Evolutionary conservation across 164 flowering plant genomes (phyloP).

Genomic region (Dillenia suffruticosa): DNA sequence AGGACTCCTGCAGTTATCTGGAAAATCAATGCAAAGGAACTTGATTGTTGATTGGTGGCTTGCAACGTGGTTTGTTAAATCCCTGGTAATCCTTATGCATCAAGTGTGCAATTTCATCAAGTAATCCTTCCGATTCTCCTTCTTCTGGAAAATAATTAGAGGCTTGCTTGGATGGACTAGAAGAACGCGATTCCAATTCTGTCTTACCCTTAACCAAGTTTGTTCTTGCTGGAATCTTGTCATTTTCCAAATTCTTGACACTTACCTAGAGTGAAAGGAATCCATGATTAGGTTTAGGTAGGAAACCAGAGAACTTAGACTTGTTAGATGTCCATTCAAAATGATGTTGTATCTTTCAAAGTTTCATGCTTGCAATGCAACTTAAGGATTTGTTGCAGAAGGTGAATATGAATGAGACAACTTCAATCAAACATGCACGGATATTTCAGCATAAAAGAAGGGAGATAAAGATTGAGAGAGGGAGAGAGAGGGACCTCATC

Average conservation of each 20-base stretch:
- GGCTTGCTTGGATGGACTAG: constrained; percentile 2
- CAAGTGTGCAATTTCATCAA: constrained; percentile 36
- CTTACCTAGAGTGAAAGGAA: constrained; percentile 3
- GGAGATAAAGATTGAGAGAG: constrained; percentile 12
- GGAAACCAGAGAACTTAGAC: not conserved
- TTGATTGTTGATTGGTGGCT: constrained; percentile 47
- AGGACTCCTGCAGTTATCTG: not conserved
- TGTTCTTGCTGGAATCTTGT: constrained; percentile 6
- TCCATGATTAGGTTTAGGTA: not conserved
- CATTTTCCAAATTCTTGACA: constrained; percentile 8
- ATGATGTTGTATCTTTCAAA: too few relatives aligned
- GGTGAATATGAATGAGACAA: not conserved
- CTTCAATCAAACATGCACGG: not conserved
- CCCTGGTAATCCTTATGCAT: constrained; percentile 47
- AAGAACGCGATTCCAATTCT: constrained; percentile 3
- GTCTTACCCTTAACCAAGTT: not conserved
- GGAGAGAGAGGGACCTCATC: constrained; percentile 31
- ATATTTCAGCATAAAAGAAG: not conserved
- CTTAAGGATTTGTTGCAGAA: not conserved
- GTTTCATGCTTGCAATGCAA: too few relatives aligned
- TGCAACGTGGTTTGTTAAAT: constrained; percentile 21
- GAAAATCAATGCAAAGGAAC: constrained; percentile 26
- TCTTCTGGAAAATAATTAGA: not conserved
- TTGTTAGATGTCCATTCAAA: not conserved
- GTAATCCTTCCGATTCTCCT: constrained; percentile 18